Evolutionary conservation across 768 basidiomycete genomes (phyloP).

Genomic region (Fomitopsis pulvina): DNA sequence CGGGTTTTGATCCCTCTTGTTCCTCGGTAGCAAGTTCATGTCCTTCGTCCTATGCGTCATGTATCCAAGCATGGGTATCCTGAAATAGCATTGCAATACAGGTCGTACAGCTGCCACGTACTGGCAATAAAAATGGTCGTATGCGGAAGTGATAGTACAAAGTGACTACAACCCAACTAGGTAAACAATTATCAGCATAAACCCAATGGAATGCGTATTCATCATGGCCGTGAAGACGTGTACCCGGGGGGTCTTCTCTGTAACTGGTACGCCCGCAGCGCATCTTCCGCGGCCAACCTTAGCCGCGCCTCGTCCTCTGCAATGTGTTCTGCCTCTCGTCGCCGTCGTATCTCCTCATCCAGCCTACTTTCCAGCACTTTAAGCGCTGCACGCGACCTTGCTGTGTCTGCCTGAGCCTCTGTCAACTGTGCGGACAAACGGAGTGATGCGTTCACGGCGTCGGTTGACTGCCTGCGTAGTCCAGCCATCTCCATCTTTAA

Average conservation of each 20-base stretch:
- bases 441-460: constrained; percentile 58
- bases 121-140: too few species aligned
- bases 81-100: too few species aligned
- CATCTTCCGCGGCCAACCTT: constrained; percentile 47
- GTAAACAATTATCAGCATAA: background rate
- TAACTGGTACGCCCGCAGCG: constrained; percentile 25
- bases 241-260: constrained; percentile 13
- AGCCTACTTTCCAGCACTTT: constrained; percentile 49
- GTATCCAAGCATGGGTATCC: too few species aligned
- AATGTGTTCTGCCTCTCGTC: constrained; percentile 52
- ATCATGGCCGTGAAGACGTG: constrained; percentile 9
- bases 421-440: constrained; percentile 66
- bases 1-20: too few species aligned
- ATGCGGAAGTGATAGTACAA: too few species aligned
- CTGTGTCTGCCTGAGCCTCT: constrained; percentile 54
- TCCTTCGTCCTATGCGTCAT: too few species aligned
- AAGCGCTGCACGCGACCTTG: constrained; percentile 47
- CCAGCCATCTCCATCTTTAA: constrained; percentile 60
- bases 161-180: too few species aligned
- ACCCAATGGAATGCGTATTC: background rate
- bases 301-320: constrained; percentile 42
- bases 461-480: constrained; percentile 60
- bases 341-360: constrained; percentile 51
- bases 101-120: too few species aligned
- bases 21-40: too few species aligned